A percentile compares a stretch with the other conserved stretches of the same genome.
phyloP scores from a whole-genome alignment of 352 stramenopile genomes.

The Globisporangium solare region DNA sequence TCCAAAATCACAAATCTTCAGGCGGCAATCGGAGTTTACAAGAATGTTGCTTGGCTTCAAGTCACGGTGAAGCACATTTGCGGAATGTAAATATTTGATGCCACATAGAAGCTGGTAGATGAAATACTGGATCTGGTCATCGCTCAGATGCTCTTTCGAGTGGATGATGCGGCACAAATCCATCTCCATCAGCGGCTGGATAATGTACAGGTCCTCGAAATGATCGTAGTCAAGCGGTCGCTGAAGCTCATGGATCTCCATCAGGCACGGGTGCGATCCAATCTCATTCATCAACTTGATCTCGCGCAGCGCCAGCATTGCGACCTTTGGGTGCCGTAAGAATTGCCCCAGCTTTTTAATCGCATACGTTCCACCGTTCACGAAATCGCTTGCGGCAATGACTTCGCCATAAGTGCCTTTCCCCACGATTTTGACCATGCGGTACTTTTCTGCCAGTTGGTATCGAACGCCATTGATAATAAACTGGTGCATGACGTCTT shows the following conservation, averaged over 20 bases:
- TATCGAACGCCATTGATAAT: conserved; percentile 87
- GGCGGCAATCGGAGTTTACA: conserved; percentile 89
- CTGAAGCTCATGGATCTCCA: conserved; percentile 84
- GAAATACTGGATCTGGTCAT: conserved; percentile 96
- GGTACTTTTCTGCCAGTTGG: conserved; percentile 82
- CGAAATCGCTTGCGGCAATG: conserved; percentile 85
- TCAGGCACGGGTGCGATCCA: conserved; percentile 66
- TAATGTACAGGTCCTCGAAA: conserved; percentile 98
- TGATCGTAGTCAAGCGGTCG: conserved; percentile 75
- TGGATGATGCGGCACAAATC: conserved; percentile 91
- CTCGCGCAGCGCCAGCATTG: conserved; percentile 75
- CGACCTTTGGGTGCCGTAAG: conserved; percentile 79
- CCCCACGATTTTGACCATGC: conserved; percentile 87
- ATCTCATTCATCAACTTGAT: conserved; percentile 89
- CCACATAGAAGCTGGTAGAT: conserved; percentile 95
- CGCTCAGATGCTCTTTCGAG: conserved; percentile 85
- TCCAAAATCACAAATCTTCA: conserved; percentile 89
- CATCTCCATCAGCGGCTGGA: conserved; percentile 97
- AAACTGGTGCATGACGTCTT: conserved; percentile 88
- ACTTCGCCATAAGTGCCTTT: conserved; percentile 89
- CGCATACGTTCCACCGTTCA: conserved; percentile 79
- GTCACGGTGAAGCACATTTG: conserved; percentile 94
- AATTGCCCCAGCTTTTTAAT: conserved; percentile 89
- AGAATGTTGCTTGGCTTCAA: conserved; percentile 98
- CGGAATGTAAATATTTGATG: conserved; percentile 95